Evolutionary conservation across 1,284 basidiomycete genomes (phyloP), one percentile per base, ranked within the genome.

Genomic region (Apiotrichum gracile): DNA sequence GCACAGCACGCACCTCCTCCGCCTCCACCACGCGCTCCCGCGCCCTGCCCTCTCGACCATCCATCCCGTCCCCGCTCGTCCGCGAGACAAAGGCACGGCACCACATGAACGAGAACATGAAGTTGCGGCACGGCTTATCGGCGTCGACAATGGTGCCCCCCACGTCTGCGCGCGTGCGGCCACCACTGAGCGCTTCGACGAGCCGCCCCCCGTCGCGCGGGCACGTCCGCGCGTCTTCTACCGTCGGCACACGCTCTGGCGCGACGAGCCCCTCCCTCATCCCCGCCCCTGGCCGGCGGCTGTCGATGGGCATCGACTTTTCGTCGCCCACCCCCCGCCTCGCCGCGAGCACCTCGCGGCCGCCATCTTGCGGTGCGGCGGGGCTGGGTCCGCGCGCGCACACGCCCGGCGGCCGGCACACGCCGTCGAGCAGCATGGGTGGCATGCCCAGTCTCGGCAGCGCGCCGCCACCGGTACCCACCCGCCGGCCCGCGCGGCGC

Each of bases 1-100:
- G 43, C 4, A 47, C 45, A 0, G 22, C 37, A 7, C 37, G 40
- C 25, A 34, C 31, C 31, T 31, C 31, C 3, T 31, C 25, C 19
- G 35, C 25, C 25, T 38, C 41, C 13, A 44, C 49, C 17, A 17
- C 37, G 26, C 45, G 50, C 14, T 22, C 59, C n/a, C 54, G 62
- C 17, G 56, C 61, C 17, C 57, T 76, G 4, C 70, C 74, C 0
- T 52, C 59, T 2, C 59, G 72, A 16, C 69, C 73, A 0, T 65
- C 63, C 1, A 75, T 75, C 27, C 72, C 73, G 9, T 72, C 67
- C 4, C 72, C 73, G 0, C 60, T 75, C 16, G 61, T 64, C 22
- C 48, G 51, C 42, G 33, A 51, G 22, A 44, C 34, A 10, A 37
- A 51, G 51, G 46, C 22, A 8, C 29, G 43, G 3, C 43, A 45